These are phyloP conservation scores for Cyphellophora attinorum DNA, from an alignment of 2,329 filamentous ascomycete species.

Conservation along the genomic window DNA sequence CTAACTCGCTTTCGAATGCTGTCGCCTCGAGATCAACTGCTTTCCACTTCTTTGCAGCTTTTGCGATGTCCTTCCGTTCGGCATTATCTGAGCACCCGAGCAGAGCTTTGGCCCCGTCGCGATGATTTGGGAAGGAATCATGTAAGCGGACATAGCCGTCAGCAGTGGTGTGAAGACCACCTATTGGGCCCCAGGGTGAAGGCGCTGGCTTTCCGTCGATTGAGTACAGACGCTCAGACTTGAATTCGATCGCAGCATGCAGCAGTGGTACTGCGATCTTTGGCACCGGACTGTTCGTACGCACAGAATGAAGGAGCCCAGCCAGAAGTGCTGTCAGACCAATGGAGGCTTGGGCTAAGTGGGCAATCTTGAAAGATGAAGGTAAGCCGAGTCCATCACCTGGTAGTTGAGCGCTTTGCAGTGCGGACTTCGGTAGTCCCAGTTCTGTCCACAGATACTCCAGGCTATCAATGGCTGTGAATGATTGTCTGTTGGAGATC, in stretches of 20 bases:
- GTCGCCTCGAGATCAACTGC: conserved; percentile 40
- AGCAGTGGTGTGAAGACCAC: conserved; percentile 41
- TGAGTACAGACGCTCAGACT: conserved; percentile 41
- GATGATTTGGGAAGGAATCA: conserved; percentile 45
- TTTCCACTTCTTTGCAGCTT: conserved; percentile 30
- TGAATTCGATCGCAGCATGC: conserved; percentile 44
- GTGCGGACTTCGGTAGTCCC: too few relatives aligned
- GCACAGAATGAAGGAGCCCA: conserved; percentile 33
- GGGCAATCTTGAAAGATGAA: conserved; percentile 46
- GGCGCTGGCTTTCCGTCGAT: conserved; percentile 29
- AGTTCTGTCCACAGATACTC: conserved; percentile 1
- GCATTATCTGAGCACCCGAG: conserved; percentile 29
- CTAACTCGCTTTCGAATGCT: conserved; percentile 31
- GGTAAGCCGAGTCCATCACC: too few relatives aligned
- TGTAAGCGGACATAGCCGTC: conserved; percentile 49
- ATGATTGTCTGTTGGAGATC: background rate
- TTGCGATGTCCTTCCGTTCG: conserved; percentile 29
- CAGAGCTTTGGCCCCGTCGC: conserved; percentile 32
- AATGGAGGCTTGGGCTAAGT: conserved; percentile 44
- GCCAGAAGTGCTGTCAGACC: conserved; percentile 42
- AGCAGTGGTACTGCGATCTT: conserved; percentile 33
- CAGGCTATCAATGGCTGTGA: conserved; percentile 2
- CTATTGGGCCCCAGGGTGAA: conserved; percentile 34
- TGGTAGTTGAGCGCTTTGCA: too few relatives aligned
- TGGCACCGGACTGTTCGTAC: conserved; percentile 23